Base-by-base conservation (phyloP, 1,139 yeast species). In the Geotrichum cucujoidarum region DNA sequence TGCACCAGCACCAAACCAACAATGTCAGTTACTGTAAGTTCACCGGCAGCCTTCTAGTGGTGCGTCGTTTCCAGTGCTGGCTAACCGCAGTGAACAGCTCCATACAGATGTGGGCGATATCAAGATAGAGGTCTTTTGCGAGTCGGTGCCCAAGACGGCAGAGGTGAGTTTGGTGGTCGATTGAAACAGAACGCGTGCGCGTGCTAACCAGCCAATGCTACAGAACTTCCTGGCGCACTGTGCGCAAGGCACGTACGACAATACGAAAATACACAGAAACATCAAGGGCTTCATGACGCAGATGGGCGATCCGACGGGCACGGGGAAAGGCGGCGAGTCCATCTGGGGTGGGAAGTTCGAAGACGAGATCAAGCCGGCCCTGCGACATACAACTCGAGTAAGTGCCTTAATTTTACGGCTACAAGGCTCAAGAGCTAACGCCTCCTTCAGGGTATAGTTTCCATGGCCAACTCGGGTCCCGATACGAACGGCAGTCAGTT, bases 281-380 rank as follows among this genome's bases (percentile, higher is more conserved):
- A 68, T 75, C 40, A 71, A 73, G 32, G 68, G 63, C 0, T 74
- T 75, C 57, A 74, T 75, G 54, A 68, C 71, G 1, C 80, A 76
- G 51, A 70, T 74, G 55, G 80, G 80, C 1, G 79, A 76, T 55
- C 74, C 77, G 0, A 67, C 76, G 2, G 74, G 74, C 29, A 69
- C 73, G 0, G 78, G 78, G 0, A 74, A 72, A 56, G 75, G 81
- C 25, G 77, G 80, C 22, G 75, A 74, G 54, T 65, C 76, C 0
- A 62, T 71, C 10, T 75, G 78, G 78, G 77, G 79, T 14, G 75
- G 76, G 7, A 59, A 64, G 50, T 73, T 77, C 45, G 67, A 70
- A 29, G 81, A 77, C 57, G 82, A 77, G 57, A 68, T 76, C 50
- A 61, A 63, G 44, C 67, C 69, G 1, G 60, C 65, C 1, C 57